A percentile compares a stretch with the other conserved stretches of the same genome.
Conservation (phyloP, 129 eudicot genomes). For the Saposhnikovia divaricata region DNA sequence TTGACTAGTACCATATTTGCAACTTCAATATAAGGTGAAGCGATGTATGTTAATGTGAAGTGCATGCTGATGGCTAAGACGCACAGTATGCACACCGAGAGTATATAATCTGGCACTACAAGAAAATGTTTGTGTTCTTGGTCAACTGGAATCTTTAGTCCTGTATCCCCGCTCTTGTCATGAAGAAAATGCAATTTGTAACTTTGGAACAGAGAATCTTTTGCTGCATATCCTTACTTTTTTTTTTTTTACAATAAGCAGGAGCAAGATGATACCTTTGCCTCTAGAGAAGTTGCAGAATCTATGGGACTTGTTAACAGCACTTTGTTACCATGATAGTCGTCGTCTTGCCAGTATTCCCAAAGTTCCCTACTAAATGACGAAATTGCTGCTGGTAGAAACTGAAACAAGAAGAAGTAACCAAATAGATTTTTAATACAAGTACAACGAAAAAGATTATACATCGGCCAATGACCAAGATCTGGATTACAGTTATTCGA, state of each 20-base stretch:
- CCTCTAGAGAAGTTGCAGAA: conserved; percentile 72
- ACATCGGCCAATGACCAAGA: not conserved
- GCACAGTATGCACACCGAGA: not conserved
- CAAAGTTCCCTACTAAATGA: not conserved
- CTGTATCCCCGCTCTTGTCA: not conserved
- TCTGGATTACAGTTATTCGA: not conserved
- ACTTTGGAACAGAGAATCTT: not conserved
- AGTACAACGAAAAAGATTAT: not conserved
- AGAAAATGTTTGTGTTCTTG: not conserved
- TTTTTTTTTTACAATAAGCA: conserved; percentile 22
- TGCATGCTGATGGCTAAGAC: not conserved
- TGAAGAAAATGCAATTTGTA: not conserved
- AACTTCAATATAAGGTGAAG: not conserved
- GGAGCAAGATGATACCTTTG: conserved; percentile 80
- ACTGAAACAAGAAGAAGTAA: not conserved
- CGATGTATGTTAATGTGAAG: not conserved
- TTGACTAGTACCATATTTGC: not conserved
- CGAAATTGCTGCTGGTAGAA: not conserved
- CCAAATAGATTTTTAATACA: not conserved
- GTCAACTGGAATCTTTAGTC: not conserved
- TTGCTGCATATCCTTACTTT: not conserved
- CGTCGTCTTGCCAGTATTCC: not conserved
- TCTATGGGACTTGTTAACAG: conserved; percentile 83
- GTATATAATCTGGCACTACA: not conserved
- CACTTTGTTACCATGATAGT: conserved; percentile 49